phyloP scores from a whole-genome alignment of 31 red algal species.

The Asparagopsis taxiformis region DNA sequence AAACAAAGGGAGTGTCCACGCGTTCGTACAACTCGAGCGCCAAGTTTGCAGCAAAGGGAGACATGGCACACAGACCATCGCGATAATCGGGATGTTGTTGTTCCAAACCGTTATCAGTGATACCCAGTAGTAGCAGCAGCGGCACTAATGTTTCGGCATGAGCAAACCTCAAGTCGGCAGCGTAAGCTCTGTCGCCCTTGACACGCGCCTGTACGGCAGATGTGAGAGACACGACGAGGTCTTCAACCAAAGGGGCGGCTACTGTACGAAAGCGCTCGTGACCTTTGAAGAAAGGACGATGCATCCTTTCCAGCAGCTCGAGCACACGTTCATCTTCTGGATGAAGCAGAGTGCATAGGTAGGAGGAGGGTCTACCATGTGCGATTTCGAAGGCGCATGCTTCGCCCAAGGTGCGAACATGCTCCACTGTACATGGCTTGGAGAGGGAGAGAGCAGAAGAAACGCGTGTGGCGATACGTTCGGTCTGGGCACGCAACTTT shows the following conservation, averaged over 20 bases:
- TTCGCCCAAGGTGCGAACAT: slow-evolving; percentile 47
- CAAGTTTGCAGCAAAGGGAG: slow-evolving; percentile 60
- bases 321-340: slow-evolving; percentile 39
- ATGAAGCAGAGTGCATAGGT: slow-evolving; percentile 13
- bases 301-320: slow-evolving; percentile 39
- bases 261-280: slow-evolving; percentile 62
- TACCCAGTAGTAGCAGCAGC: slow-evolving; percentile 60
- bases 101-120: slow-evolving; percentile 37
- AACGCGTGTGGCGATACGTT: slow-evolving; percentile 16
- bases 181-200: slow-evolving; percentile 15
- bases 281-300: slow-evolving; percentile 61
- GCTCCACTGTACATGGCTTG: slow-evolving; percentile 3
- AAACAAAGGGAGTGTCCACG: neutral
- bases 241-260: slow-evolving; percentile 50
- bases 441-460: slow-evolving; percentile 21
- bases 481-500: slow-evolving; percentile 6
- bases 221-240: slow-evolving; percentile 50
- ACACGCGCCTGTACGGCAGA: too few species aligned
- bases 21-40: slow-evolving; percentile 59
- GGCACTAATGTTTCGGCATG: slow-evolving; percentile 80
- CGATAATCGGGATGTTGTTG: slow-evolving; percentile 14
- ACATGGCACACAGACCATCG: slow-evolving; percentile 44
- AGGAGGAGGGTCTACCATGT: slow-evolving; percentile 16
- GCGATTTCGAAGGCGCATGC: slow-evolving; percentile 61
- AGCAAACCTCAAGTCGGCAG: slow-evolving; percentile 67